A percentile compares a stretch with the other conserved stretches of the same genome.
phyloP scores from a whole-genome alignment of 2,329 filamentous ascomycete genomes.

The Colletotrichum acutatum region DNA sequence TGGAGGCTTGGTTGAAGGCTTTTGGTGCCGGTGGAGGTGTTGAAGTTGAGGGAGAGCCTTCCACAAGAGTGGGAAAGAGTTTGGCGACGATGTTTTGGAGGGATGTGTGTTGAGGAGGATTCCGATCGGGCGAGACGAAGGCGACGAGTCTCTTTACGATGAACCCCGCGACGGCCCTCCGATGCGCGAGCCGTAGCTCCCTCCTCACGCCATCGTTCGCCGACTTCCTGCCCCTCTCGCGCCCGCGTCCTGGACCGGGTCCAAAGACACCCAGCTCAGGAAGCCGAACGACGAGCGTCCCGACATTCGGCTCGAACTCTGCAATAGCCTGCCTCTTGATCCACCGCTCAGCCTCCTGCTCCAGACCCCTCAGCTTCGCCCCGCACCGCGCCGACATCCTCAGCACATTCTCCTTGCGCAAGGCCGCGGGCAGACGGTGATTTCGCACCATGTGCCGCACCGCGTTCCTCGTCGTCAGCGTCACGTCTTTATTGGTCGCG shows the following conservation, averaged over 20 bases:
- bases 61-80: constrained; percentile 59
- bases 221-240: constrained; percentile 32
- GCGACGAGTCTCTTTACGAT: constrained; percentile 60
- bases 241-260: constrained; percentile 15
- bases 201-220: constrained; percentile 21
- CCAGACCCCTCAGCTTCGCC: constrained; percentile 53
- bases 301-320: constrained; percentile 58
- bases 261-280: constrained; percentile 46
- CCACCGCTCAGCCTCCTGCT: constrained; percentile 64
- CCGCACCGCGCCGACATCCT: constrained; percentile 66
- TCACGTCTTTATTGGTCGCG: constrained; percentile 81
- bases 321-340: constrained; percentile 60
- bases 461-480: constrained; percentile 83
- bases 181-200: constrained; percentile 46
- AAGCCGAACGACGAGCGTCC: constrained; percentile 59
- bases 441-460: constrained; percentile 73
- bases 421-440: constrained; percentile 73
- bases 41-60: neutral
- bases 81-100: constrained; percentile 58
- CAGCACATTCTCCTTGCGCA: constrained; percentile 74
- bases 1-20: constrained; percentile 53
- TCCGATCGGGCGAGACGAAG: constrained; percentile 61
- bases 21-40: constrained; percentile 39
- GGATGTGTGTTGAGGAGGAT: constrained; percentile 53
- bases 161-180: constrained; percentile 57